Percentiles rank a stretch among this genome's conserved stretches.
These are phyloP conservation scores for Aquilaria yunnanensis DNA, from an alignment of 345 rosid species.

Conservation along the genomic window DNA sequence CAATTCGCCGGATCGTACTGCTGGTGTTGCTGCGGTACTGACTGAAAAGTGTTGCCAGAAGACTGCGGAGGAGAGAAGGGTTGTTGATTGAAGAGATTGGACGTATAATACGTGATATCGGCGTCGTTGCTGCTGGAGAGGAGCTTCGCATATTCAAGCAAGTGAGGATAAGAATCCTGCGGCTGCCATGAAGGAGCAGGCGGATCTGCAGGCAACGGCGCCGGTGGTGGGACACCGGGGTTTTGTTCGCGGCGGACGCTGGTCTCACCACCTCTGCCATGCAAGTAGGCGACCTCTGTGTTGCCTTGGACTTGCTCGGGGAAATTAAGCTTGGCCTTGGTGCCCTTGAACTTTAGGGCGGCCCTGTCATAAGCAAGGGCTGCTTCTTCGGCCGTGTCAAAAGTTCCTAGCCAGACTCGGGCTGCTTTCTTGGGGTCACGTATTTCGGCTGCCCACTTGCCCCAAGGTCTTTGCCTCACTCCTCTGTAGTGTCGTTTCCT, in stretches of 20 bases:
- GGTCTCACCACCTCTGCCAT: slow-evolving; percentile 8
- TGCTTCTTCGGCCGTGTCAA: slow-evolving; percentile 83
- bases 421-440: slow-evolving; percentile 76
- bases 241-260: slow-evolving; percentile 10
- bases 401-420: slow-evolving; percentile 92
- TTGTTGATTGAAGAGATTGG: slow-evolving; percentile 43
- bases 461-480: slow-evolving; percentile 97
- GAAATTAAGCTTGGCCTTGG: slow-evolving; percentile 88
- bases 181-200: slow-evolving; percentile 18
- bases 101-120: slow-evolving; percentile 48
- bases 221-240: slow-evolving; percentile 6
- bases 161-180: slow-evolving; percentile 47
- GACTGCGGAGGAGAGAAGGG: neutral
- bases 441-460: slow-evolving; percentile 97
- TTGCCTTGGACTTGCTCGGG: slow-evolving; percentile 71
- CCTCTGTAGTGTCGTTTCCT: slow-evolving; percentile 82
- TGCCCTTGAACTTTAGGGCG: slow-evolving; percentile 90
- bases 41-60: too few species aligned
- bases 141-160: slow-evolving; percentile 66
- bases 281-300: slow-evolving; percentile 21
- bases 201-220: slow-evolving; percentile 15
- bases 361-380: slow-evolving; percentile 87
- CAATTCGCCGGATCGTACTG: slow-evolving; percentile 23
- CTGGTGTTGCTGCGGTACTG: slow-evolving; percentile 14
- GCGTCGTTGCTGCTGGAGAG: slow-evolving; percentile 62